These are phyloP conservation scores for Aspergillus wentii DNA, from an alignment of 495 filamentous ascomycete species.

Conservation along the genomic window DNA sequence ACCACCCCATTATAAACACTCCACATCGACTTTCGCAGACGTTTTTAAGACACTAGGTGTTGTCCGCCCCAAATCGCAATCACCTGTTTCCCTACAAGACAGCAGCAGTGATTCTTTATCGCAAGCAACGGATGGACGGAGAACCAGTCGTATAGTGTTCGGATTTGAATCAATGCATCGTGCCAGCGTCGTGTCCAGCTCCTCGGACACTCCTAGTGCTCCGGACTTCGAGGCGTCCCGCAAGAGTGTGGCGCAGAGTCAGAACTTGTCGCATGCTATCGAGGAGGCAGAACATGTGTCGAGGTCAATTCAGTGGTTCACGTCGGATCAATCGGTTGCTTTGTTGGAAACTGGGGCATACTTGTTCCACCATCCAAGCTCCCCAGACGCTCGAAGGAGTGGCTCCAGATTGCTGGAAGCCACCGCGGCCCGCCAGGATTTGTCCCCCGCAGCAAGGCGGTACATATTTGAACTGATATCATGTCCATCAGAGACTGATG, in stretches of 20 bases:
- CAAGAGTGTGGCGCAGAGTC: conserved; percentile 29
- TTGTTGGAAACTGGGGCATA: conserved; percentile 40
- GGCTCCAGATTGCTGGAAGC: conserved; percentile 33
- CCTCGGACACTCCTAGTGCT: conserved; percentile 37
- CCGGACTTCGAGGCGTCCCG: conserved; percentile 38
- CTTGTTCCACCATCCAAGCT: conserved; percentile 33
- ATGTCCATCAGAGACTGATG: conserved; percentile 30
- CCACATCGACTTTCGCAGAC: conserved; percentile 39
- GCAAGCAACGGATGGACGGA: conserved; percentile 28
- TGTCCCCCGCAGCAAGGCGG: conserved; percentile 29
- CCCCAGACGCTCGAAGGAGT: conserved; percentile 32
- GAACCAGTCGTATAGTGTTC: conserved; percentile 21
- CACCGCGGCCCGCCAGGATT: conserved; percentile 37
- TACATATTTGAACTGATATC: conserved; percentile 35
- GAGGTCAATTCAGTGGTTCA: conserved; percentile 31
- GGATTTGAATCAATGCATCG: conserved; percentile 43
- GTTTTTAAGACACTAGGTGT: conserved; percentile 43
- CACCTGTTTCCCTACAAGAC: conserved; percentile 31
- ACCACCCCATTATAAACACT: conserved; percentile 29
- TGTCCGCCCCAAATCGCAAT: conserved; percentile 35
- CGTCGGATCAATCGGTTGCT: conserved; percentile 34
- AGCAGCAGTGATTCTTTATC: conserved; percentile 26
- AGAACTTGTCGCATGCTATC: conserved; percentile 30
- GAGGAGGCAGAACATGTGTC: conserved; percentile 37
- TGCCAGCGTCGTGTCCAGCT: conserved; percentile 38